Evolutionary conservation across 805 yeast species (phyloP).

Genomic region (Geotrichum ghanense): DNA sequence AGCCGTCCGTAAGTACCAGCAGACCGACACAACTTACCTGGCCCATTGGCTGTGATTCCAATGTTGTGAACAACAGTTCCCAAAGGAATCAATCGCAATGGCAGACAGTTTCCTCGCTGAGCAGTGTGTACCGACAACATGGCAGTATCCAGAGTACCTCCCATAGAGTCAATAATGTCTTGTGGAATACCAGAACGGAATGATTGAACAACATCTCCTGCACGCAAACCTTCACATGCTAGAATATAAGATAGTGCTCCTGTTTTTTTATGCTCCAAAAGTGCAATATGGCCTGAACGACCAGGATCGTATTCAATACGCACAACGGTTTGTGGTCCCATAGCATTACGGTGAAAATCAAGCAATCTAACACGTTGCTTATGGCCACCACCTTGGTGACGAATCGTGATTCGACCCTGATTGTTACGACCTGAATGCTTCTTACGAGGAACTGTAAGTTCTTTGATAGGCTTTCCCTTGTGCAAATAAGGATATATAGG

Average conservation of each 20-base stretch:
- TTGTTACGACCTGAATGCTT: slow-evolving; percentile 82
- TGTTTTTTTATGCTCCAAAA: slow-evolving; percentile 53
- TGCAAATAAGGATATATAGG: slow-evolving; percentile 82
- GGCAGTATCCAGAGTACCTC: slow-evolving; percentile 87
- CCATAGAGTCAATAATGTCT: slow-evolving; percentile 68
- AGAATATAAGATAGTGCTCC: slow-evolving; percentile 65
- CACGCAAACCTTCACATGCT: slow-evolving; percentile 87
- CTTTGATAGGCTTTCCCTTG: slow-evolving; percentile 71
- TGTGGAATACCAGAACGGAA: slow-evolving; percentile 82
- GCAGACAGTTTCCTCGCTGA: slow-evolving; percentile 91
- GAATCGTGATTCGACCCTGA: slow-evolving; percentile 76
- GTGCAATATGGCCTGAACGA: slow-evolving; percentile 86
- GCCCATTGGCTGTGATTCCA: slow-evolving; percentile 65
- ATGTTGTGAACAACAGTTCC: slow-evolving; percentile 85
- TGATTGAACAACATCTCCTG: slow-evolving; percentile 83
- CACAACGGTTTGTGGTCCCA: slow-evolving; percentile 69
- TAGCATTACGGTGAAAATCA: slow-evolving; percentile 55
- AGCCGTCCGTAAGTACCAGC: slow-evolving; percentile 94
- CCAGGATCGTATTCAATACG: slow-evolving; percentile 95
- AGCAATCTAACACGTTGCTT: slow-evolving; percentile 76
- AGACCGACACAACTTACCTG: slow-evolving; percentile 80
- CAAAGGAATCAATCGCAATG: slow-evolving; percentile 84
- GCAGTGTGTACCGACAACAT: slow-evolving; percentile 75
- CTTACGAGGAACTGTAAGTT: slow-evolving; percentile 62
- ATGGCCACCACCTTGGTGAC: slow-evolving; percentile 97